Conservation (phyloP, 192 early-diverging fungal species). For the Backusella morwellensis region DNA sequence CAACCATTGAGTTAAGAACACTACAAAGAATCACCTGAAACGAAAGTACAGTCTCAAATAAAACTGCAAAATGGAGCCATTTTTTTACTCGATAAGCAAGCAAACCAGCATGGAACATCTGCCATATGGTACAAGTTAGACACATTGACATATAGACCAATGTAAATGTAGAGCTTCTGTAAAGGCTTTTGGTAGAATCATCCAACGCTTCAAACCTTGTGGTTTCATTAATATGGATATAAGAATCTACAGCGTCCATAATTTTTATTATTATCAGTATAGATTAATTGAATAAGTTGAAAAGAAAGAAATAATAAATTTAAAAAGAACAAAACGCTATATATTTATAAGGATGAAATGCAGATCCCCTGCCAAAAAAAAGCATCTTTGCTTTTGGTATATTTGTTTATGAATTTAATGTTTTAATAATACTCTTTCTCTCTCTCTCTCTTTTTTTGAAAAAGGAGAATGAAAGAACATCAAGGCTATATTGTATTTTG, state of each 20-base stretch:
- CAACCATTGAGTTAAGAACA: constrained; percentile 15
- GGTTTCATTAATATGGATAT: background rate
- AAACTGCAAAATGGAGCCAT: constrained; percentile 23
- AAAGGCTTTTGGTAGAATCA: background rate
- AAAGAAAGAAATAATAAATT: background rate
- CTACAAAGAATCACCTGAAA: constrained; percentile 25
- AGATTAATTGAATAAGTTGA: background rate
- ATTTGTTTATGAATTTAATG: background rate
- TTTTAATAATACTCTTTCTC: background rate
- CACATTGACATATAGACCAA: constrained; percentile 1
- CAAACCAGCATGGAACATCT: background rate
- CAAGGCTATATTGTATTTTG: background rate
- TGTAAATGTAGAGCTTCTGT: background rate
- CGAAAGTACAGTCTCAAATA: constrained; percentile 15
- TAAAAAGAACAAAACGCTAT: background rate
- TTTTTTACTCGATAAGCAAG: constrained; percentile 16
- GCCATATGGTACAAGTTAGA: constrained; percentile 15
- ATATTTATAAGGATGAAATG: background rate
- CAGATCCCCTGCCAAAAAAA: background rate
- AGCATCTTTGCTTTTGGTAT: background rate
- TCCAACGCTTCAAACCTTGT: background rate
- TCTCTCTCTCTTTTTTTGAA: background rate
- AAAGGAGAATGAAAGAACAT: background rate
- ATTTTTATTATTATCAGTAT: background rate
- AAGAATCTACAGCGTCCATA: background rate